These are phyloP conservation scores for Escovopsis weberi DNA, from an alignment of 2,329 filamentous ascomycete species.

Conservation along the genomic window DNA sequence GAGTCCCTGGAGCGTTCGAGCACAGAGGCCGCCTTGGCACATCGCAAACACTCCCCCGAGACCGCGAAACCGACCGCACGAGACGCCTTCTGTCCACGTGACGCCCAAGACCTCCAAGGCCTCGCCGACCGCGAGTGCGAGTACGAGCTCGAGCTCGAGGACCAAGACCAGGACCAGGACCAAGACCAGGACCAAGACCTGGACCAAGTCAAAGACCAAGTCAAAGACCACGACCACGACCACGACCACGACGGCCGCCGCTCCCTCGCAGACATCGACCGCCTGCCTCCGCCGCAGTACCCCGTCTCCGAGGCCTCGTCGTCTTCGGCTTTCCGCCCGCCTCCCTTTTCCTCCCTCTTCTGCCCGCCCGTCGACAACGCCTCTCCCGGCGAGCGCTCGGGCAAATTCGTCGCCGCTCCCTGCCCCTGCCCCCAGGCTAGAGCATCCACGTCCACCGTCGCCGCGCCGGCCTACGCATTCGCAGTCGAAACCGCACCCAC, in stretches of 20 bases:
- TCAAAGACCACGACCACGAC: too few species aligned
- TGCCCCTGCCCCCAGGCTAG: conserved; percentile 14
- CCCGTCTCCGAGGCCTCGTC: conserved; percentile 39
- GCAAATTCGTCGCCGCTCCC: conserved; percentile 18
- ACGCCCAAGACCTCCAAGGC: conserved; percentile 11
- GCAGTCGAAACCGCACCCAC: neutral
- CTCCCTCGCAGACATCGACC: conserved; percentile 18
- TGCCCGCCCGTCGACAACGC: conserved; percentile 23
- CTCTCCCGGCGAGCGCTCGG: conserved; percentile 19
- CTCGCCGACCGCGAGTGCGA: too few species aligned
- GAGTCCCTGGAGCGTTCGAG: conserved; percentile 22
- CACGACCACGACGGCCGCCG: conserved; percentile 8
- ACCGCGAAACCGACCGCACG: conserved; percentile 9
- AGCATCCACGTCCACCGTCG: conserved; percentile 23
- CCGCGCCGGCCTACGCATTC: conserved; percentile 39
- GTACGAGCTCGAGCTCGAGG: too few species aligned
- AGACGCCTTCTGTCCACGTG: conserved; percentile 9
- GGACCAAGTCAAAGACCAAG: too few species aligned
- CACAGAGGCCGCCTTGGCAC: conserved; percentile 17
- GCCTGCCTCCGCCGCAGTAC: conserved; percentile 45
- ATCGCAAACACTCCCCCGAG: conserved; percentile 10
- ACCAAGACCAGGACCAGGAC: too few species aligned
- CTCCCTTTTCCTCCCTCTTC: conserved; percentile 48
- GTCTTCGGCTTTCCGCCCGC: conserved; percentile 36
- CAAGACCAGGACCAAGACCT: too few species aligned